phyloP scores from a whole-genome alignment of 352 stramenopile species.

The Chrysophaeum taylorii region DNA sequence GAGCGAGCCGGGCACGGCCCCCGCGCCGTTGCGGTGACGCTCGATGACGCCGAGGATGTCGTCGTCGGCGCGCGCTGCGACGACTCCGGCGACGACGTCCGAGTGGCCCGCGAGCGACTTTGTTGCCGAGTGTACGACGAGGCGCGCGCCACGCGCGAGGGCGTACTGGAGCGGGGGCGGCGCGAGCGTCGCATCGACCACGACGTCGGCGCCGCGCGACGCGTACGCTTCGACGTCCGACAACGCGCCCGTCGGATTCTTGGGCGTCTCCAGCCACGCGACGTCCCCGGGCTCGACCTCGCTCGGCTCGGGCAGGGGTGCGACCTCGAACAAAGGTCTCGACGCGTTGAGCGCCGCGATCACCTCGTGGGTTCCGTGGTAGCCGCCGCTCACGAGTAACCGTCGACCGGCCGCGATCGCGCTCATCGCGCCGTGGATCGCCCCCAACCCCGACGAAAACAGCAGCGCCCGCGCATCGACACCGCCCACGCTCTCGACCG shows the following conservation, averaged over 20 bases:
- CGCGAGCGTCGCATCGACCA: slow-evolving; percentile 77
- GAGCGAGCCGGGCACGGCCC: not conserved
- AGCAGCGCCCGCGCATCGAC: too few relatives aligned
- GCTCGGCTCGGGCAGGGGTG: not conserved
- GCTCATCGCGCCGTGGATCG: not conserved
- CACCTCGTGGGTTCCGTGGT: not conserved
- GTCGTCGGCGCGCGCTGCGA: slow-evolving; percentile 34
- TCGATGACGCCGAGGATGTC: not conserved
- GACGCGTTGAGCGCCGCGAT: not conserved
- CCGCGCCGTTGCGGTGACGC: not conserved
- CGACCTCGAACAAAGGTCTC: slow-evolving; percentile 1
- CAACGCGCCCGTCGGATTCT: slow-evolving; percentile 72
- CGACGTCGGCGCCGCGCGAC: slow-evolving; percentile 32
- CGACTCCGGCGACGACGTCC: slow-evolving; percentile 69
- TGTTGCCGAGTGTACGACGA: slow-evolving; percentile 71
- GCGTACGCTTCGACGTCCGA: slow-evolving; percentile 62
- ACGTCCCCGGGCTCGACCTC: slow-evolving; percentile 25
- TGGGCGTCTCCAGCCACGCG: slow-evolving; percentile 76
- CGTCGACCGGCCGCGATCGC: not conserved
- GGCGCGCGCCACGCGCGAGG: slow-evolving; percentile 61
- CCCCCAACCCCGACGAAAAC: not conserved
- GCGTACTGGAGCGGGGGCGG: slow-evolving; percentile 69
- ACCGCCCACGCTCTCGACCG: too few relatives aligned
- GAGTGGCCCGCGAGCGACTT: slow-evolving; percentile 76
- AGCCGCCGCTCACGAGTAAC: not conserved